Conservation (phyloP, 2,329 filamentous ascomycete genomes). For the Pseudogymnoascus sp. region DNA sequence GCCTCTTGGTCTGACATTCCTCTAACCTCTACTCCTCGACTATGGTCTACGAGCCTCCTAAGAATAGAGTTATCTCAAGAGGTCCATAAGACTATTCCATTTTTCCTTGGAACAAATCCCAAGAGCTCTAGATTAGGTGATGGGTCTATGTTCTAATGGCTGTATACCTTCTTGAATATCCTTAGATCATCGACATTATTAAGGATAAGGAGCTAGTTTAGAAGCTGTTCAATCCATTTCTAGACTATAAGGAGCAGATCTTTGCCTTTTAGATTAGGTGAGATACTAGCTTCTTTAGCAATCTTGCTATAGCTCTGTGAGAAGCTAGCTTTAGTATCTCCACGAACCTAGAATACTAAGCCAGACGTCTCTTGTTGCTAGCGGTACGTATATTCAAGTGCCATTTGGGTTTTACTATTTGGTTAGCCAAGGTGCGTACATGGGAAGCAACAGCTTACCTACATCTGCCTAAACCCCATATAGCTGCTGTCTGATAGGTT, state of each 20-base stretch:
- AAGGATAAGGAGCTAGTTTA: constrained; percentile 28
- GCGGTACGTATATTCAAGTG: constrained; percentile 29
- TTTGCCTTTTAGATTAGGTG: constrained; percentile 15
- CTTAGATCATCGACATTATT: constrained; percentile 30
- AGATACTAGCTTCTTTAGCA: constrained; percentile 22
- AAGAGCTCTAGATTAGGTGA: constrained; percentile 11
- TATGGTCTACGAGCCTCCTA: constrained; percentile 21
- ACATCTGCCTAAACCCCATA: constrained; percentile 17
- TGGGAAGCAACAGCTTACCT: constrained; percentile 10
- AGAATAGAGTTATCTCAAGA: constrained; percentile 26
- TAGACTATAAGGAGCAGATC: constrained; percentile 21
- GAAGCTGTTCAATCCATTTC: constrained; percentile 15
- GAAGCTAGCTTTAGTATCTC: constrained; percentile 29
- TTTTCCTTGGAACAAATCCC: constrained; percentile 23
- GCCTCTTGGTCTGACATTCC: constrained; percentile 22
- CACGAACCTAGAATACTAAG: constrained; percentile 34
- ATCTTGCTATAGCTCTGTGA: constrained; percentile 27
- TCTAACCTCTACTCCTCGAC: constrained; percentile 20
- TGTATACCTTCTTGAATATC: constrained; percentile 18
- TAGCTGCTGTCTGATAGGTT: constrained; percentile 9
- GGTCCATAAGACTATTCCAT: constrained; percentile 29
- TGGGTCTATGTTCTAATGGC: background rate
- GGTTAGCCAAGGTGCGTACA: background rate
- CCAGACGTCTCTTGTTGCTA: constrained; percentile 20
- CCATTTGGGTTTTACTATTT: no score